Conservation (phyloP, 495 filamentous ascomycete genomes). For the Penicillium salamii region DNA sequence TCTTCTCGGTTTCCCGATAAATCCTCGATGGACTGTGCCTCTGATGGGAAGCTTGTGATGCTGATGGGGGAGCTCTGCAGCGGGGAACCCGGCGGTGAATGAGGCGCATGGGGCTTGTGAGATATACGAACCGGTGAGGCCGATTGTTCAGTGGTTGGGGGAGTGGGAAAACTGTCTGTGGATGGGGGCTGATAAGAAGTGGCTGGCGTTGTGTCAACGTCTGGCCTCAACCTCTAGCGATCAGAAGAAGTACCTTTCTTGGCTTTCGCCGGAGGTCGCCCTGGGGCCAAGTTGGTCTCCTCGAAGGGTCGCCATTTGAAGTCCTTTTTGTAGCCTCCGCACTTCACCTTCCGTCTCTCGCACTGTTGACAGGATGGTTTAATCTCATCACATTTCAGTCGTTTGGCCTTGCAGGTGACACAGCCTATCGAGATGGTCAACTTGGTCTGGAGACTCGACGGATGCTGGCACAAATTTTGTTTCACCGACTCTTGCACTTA, state of each 20-base stretch:
- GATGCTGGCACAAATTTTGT: no score
- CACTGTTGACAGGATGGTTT: constrained; percentile 77
- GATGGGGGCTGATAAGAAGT: constrained; percentile 1
- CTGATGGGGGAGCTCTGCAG: constrained; percentile 19
- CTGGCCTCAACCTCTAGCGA: neutral
- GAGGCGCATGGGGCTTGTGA: neutral
- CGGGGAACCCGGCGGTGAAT: constrained; percentile 17
- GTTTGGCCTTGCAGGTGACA: constrained; percentile 77
- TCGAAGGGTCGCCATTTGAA: constrained; percentile 84
- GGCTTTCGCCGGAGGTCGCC: constrained; percentile 35
- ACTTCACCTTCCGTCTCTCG: constrained; percentile 63
- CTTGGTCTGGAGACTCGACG: no score
- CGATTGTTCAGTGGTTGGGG: constrained; percentile 18
- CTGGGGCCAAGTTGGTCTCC: constrained; percentile 58
- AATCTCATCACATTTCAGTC: constrained; percentile 78
- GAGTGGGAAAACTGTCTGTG: constrained; percentile 10
- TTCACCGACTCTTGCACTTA: constrained; percentile 36
- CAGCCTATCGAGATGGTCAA: constrained; percentile 62
- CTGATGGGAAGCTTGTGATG: constrained; percentile 22
- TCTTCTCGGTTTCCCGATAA: constrained; percentile 4
- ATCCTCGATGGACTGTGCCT: constrained; percentile 18
- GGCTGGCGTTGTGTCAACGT: neutral
- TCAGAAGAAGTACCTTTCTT: constrained; percentile 47
- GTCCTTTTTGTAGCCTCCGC: constrained; percentile 79
- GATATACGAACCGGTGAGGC: constrained; percentile 9